These are phyloP conservation scores for Triticum monococcum DNA, from an alignment of 176 grass and related monocot species.

Conservation along the genomic window DNA sequence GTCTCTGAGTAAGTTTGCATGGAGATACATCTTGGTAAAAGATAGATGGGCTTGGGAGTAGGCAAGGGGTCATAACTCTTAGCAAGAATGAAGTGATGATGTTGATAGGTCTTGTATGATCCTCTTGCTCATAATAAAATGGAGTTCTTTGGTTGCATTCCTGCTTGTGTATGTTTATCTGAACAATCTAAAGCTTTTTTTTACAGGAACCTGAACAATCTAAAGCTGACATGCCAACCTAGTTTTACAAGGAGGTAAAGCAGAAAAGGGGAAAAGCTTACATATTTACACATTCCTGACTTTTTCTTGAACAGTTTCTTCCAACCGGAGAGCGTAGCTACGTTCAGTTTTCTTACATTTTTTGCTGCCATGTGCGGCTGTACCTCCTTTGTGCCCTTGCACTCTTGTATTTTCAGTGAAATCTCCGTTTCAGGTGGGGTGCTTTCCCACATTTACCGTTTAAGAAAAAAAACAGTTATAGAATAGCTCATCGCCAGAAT, in stretches of 20 bases:
- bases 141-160: background rate
- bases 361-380: too few species aligned
- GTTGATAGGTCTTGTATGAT: background rate
- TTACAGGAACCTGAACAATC: background rate
- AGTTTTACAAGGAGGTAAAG: background rate
- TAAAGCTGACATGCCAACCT: background rate
- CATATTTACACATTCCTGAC: background rate
- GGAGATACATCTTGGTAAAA: conserved; percentile 2
- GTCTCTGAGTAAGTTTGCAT: background rate
- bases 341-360: too few species aligned
- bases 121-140: conserved; percentile 3
- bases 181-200: background rate
- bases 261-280: background rate
- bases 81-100: conserved; percentile 15
- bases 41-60: conserved; percentile 4
- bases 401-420: too few species aligned
- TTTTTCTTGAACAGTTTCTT: background rate
- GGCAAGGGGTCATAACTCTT: background rate
- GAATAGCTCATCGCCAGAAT: too few species aligned
- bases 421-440: too few species aligned
- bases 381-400: too few species aligned
- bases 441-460: too few species aligned
- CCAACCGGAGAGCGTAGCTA: background rate
- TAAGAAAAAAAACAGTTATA: too few species aligned
- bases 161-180: background rate